Evolutionary conservation across 352 stramenopile species (phyloP), one percentile per base, ranked within the genome.

Genomic region (Globisporangium camurandrum): DNA sequence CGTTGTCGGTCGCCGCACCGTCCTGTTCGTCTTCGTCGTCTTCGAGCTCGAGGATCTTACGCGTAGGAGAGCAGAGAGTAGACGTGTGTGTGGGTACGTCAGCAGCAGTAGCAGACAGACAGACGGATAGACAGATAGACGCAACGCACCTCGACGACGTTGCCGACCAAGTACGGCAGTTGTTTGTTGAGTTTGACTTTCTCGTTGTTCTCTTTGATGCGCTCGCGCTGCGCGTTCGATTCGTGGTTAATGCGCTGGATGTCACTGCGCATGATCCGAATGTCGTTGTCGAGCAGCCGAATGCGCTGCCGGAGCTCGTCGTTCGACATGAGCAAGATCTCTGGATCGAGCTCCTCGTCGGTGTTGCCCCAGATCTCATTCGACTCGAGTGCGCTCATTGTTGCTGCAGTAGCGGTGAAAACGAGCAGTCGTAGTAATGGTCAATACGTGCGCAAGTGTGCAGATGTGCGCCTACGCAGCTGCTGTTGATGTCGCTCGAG

Each of bases 101-200:
- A 41, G 20, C 11, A 14, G 36, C 24, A 36, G 1, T 3, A 46
- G 9, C 31, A 61, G 17, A 47, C 4, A 34, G 30, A 38, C 14
- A 16, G 11, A 14, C 33, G n/a, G 33, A 38, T 38, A 16, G 11
- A 16, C 3, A 5, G 33, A 16, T 38, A 4, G 33, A 38, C 33
- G 33, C n/a, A 26, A 16, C 69, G 46, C 16, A 97, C 67, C 69
- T 99, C 96, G 16, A 99, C 92, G 24, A 99, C 93, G 77, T 99
- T 99, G 36, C 90, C 95, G n/a, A 99, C 97, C 3, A 99, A 71
- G 62, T 98, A 99, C 22, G 97, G 97, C 44, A 99, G 67, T 70
- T 98, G 94, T 65, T 98, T 99, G 76, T 99, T 99, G 24, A 99
- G 69, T 72, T 99, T 99, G 56, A 99, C 93, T 65, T 99, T 99